Evolutionary conservation across 2,329 filamentous ascomycete species (phyloP), one percentile per base, ranked within the genome.

Genomic region (Simplicillium sp.): DNA sequence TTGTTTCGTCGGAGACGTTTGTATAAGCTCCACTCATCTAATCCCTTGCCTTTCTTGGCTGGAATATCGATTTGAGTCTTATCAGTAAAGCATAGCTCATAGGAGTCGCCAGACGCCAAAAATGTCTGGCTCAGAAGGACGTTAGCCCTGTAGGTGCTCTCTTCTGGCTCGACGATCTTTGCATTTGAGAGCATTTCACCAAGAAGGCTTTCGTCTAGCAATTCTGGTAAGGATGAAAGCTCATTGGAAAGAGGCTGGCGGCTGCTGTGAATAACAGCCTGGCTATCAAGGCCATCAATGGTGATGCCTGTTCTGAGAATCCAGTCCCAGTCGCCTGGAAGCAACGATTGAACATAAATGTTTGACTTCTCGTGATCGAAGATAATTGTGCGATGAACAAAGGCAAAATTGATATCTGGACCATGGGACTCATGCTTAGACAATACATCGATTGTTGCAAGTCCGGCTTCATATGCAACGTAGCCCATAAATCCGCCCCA

Each of bases 401-500:
- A 25, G 35, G 35, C 35, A 37, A 37, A 37, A 14, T 37, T 37
- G 18, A 37, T 37, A 20, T 37, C 35, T 37, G 35, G 35, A 13
- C 15, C 35, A 20, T 20, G 20, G 14, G 35, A 37, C 18, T 15
- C 8, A 20, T 37, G 35, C 35, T 25, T 25, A 25, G 20, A 25
- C 20, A 25, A 25, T 25, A 25, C 20, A 9, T 25, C 20, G 20
- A 20, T 15, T 5, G 42, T 41, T 37, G 44, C 38, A 9, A 48
- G 40, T 3, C 46, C 46, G n/a, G 42, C 42, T 35, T 48, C 46
- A 29, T 48, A 48, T 13, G 44, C 42, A 18, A 48, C 29, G 33
- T 44, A 48, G 6, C 46, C 46, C 41, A 48, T 48, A 37, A 48
- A 46, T 7, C 46, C 46, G 5, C 44, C 46, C 38, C 42, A 44